phyloP scores from a whole-genome alignment of 305 asterid genomes.

The Fraxinus sp. region DNA sequence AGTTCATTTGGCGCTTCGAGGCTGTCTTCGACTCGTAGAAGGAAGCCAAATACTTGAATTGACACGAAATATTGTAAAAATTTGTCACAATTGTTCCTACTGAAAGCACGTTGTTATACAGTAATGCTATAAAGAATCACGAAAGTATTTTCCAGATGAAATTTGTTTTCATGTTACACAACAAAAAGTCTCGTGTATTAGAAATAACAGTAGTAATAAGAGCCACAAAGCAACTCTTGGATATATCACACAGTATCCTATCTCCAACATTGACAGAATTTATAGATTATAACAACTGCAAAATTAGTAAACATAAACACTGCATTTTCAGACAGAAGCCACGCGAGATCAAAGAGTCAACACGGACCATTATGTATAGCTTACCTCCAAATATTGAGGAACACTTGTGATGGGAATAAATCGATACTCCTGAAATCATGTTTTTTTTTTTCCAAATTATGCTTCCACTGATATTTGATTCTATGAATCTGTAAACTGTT shows the following conservation, averaged over 20 bases:
- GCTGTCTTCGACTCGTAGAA: not conserved
- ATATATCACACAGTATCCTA: not conserved
- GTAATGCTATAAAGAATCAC: not conserved
- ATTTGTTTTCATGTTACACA: not conserved
- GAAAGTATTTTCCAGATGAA: not conserved
- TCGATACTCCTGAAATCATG: not conserved
- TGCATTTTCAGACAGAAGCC: not conserved
- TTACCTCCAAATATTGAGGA: not conserved
- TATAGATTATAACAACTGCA: not conserved
- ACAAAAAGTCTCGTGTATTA: not conserved
- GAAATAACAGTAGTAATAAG: not conserved
- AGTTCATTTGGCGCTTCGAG: not conserved
- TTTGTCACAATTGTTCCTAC: not conserved
- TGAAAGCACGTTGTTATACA: not conserved
- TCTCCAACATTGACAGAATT: not conserved
- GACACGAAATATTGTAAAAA: not conserved
- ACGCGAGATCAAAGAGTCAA: not conserved
- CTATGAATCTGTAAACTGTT: not conserved
- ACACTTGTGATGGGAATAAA: not conserved
- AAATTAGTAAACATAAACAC: not conserved
- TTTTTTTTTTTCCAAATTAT: not conserved
- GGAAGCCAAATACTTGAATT: not conserved
- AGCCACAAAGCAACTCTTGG: not conserved
- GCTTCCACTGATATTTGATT: not conserved
- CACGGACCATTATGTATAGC: not conserved